phyloP scores from a whole-genome alignment of 148 eudicot species.

The Vaccinium darrowii region DNA sequence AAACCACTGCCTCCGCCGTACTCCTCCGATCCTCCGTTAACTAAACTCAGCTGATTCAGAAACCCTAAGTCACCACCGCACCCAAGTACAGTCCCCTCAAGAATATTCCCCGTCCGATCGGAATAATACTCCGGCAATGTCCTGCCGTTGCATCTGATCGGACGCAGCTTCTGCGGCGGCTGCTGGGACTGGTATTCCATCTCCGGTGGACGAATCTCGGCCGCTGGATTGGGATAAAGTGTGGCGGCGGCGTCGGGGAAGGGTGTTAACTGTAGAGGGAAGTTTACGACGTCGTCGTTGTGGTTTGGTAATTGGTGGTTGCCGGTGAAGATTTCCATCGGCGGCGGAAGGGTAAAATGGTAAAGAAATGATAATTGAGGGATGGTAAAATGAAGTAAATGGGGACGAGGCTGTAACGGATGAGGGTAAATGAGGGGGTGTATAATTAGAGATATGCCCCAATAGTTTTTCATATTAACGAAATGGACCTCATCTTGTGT shows the following conservation, averaged over 20 bases:
- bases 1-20: slow-evolving; percentile 13
- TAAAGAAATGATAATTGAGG: neutral
- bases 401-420: neutral
- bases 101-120: neutral
- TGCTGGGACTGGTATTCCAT: slow-evolving; percentile 6
- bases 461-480: neutral
- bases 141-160: slow-evolving; percentile 37
- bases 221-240: slow-evolving; percentile 6
- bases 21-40: neutral
- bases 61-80: slow-evolving; percentile 28
- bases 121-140: neutral
- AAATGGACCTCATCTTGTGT: neutral
- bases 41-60: slow-evolving; percentile 11
- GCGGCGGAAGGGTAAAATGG: neutral
- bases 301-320: neutral
- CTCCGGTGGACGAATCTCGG: slow-evolving; percentile 21
- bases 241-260: slow-evolving; percentile 23
- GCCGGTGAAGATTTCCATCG: slow-evolving; percentile 20
- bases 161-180: slow-evolving; percentile 54
- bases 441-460: neutral
- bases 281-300: slow-evolving; percentile 13
- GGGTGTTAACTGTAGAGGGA: slow-evolving; percentile 20
- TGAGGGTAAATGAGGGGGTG: neutral
- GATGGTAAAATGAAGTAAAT: neutral
- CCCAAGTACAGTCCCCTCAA: neutral